Evolutionary conservation across 176 grass and related monocot species (phyloP).

Genomic region (Phyllostachys edulis): DNA sequence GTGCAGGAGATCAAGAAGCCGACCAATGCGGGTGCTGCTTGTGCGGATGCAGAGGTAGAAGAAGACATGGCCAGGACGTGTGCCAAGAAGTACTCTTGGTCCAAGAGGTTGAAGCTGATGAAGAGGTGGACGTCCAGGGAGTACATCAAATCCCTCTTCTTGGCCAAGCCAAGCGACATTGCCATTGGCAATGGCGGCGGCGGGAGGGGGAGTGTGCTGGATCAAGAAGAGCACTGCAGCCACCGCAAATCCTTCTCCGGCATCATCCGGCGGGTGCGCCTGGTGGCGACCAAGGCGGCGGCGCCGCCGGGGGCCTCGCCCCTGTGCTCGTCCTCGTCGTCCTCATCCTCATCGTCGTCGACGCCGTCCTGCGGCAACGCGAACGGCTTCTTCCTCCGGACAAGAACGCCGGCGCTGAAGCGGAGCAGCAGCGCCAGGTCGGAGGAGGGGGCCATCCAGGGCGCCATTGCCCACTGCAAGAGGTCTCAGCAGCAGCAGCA

Average conservation of each 20-base stretch:
- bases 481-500: conserved; percentile 52
- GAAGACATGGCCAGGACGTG: conserved; percentile 17
- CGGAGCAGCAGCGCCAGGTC: conserved; percentile 70
- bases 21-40: not conserved
- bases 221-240: conserved; percentile 40
- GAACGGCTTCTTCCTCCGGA: conserved; percentile 33
- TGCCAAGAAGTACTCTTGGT: conserved; percentile 63
- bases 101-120: conserved; percentile 66
- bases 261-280: conserved; percentile 63
- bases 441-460: conserved; percentile 82
- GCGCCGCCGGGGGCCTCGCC: conserved; percentile 39
- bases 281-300: conserved; percentile 37
- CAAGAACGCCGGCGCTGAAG: conserved; percentile 34
- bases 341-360: conserved; percentile 29
- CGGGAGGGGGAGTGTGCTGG: conserved; percentile 28
- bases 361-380: conserved; percentile 52
- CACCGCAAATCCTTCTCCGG: conserved; percentile 93
- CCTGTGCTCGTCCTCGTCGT: conserved; percentile 46
- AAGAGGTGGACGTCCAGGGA: conserved; percentile 74
- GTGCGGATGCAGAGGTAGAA: not conserved
- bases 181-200: conserved; percentile 1
- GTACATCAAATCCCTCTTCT: conserved; percentile 76
- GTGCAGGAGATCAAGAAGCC: conserved; percentile 4
- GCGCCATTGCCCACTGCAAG: conserved; percentile 96
- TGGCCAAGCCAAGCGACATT: conserved; percentile 32